Conservation (phyloP, 345 rosid species). For the Rhodomyrtus tomentosa region DNA sequence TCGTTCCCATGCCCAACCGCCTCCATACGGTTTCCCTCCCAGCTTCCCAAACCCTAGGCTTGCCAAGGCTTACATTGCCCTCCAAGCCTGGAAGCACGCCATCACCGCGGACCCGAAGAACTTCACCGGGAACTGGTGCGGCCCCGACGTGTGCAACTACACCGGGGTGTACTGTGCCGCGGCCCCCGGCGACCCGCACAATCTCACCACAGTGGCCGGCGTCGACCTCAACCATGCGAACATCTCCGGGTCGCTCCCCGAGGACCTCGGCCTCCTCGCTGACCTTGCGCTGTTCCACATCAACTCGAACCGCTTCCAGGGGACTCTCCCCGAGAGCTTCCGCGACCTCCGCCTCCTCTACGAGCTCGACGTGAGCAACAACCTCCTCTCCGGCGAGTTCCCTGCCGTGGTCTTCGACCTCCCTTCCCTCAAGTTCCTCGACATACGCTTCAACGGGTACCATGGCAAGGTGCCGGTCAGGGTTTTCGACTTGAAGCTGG, state of each 20-base stretch:
- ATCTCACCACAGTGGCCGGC: constrained; percentile 57
- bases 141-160: constrained; percentile 80
- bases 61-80: constrained; percentile 49
- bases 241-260: constrained; percentile 51
- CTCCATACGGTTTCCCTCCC: neutral
- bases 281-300: constrained; percentile 76
- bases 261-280: constrained; percentile 59
- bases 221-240: constrained; percentile 72
- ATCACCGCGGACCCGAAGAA: constrained; percentile 62
- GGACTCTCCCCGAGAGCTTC: constrained; percentile 43
- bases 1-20: neutral
- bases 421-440: constrained; percentile 70
- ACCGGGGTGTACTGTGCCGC: constrained; percentile 76
- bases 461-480: constrained; percentile 41
- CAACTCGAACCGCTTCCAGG: constrained; percentile 62
- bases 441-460: constrained; percentile 59
- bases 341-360: constrained; percentile 30
- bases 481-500: constrained; percentile 60
- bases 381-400: constrained; percentile 49
- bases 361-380: constrained; percentile 80
- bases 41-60: constrained; percentile 51
- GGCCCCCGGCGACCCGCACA: constrained; percentile 38
- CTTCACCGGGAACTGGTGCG: constrained; percentile 62
- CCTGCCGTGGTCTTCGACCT: constrained; percentile 46
- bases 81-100: constrained; percentile 63